Percentiles rank a stretch among this genome's conserved stretches.
Evolutionary conservation across 257 asterid genomes (phyloP).

Genomic region (Catharanthus roseus): DNA sequence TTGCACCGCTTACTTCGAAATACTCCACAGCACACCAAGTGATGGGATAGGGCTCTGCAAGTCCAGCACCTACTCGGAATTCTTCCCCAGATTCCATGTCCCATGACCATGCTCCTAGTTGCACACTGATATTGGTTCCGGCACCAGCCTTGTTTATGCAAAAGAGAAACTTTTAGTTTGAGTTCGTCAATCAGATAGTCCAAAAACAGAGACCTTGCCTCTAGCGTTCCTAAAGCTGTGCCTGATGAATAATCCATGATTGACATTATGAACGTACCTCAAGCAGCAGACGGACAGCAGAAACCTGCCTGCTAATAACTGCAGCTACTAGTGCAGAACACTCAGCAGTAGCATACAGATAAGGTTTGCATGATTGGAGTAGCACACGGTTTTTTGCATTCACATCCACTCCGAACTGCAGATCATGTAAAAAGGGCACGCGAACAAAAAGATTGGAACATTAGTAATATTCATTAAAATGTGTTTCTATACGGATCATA

Average conservation of each 20-base stretch:
- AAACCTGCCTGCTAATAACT: slow-evolving; percentile 62
- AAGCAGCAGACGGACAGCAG: slow-evolving; percentile 54
- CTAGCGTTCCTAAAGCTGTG: neutral
- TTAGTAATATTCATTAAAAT: neutral
- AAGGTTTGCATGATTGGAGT: slow-evolving; percentile 69
- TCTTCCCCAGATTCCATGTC: slow-evolving; percentile 78
- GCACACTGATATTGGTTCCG: slow-evolving; percentile 51
- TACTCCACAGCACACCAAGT: slow-evolving; percentile 85
- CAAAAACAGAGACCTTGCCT: neutral
- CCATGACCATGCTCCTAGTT: slow-evolving; percentile 88
- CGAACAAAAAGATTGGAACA: neutral
- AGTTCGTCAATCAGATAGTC: neutral
- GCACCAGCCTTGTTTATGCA: slow-evolving; percentile 51
- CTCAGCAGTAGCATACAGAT: slow-evolving; percentile 63
- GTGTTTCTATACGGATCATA: neutral
- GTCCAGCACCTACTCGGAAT: slow-evolving; percentile 74
- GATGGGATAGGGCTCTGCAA: slow-evolving; percentile 67
- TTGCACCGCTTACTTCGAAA: slow-evolving; percentile 66
- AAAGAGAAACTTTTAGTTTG: neutral
- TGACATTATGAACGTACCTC: slow-evolving; percentile 35
- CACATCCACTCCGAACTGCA: slow-evolving; percentile 72
- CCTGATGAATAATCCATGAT: neutral
- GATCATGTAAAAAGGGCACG: slow-evolving; percentile 20
- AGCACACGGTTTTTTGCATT: slow-evolving; percentile 55
- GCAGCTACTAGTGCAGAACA: slow-evolving; percentile 78